A percentile compares a stretch with the other conserved stretches of the same genome.
Conservation (phyloP, 2,329 filamentous ascomycete species). For the Botrytis porri region DNA sequence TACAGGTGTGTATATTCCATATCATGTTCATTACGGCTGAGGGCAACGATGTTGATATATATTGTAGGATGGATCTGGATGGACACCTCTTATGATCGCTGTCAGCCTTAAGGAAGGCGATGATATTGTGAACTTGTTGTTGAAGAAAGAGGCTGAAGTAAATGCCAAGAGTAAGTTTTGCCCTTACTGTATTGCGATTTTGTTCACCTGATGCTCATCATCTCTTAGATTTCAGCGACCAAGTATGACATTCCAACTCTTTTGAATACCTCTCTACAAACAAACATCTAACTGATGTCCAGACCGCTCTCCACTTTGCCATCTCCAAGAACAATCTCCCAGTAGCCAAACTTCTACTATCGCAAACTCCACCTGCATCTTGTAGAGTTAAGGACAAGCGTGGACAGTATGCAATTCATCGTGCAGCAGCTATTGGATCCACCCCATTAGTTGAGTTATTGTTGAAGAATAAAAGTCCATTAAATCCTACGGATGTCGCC, state of each 20-base stretch:
- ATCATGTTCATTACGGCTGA: not conserved
- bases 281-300: slow-evolving; percentile 19
- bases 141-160: slow-evolving; percentile 67
- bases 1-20: slow-evolving; percentile 52
- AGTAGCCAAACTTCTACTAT: slow-evolving; percentile 72
- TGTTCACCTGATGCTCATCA: slow-evolving; percentile 14
- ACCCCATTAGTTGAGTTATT: slow-evolving; percentile 82
- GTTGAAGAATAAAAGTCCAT: slow-evolving; percentile 71
- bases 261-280: not conserved
- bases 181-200: not conserved
- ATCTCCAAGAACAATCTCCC: slow-evolving; percentile 88
- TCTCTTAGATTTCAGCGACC: slow-evolving; percentile 58
- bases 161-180: slow-evolving; percentile 63
- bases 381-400: slow-evolving; percentile 78
- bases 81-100: slow-evolving; percentile 83
- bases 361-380: slow-evolving; percentile 66
- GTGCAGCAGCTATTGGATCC: slow-evolving; percentile 85
- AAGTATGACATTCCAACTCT: slow-evolving; percentile 44
- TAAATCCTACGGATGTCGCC: slow-evolving; percentile 78
- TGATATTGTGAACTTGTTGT: slow-evolving; percentile 62
- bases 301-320: slow-evolving; percentile 89
- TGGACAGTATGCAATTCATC: slow-evolving; percentile 86
- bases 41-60: not conserved
- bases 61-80: slow-evolving; percentile 68
- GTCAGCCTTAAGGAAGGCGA: slow-evolving; percentile 71